Evolutionary conservation across 2,329 filamentous ascomycete species (phyloP), one percentile per base, ranked within the genome.

Genomic region (Penicillium psychrosexuale): DNA sequence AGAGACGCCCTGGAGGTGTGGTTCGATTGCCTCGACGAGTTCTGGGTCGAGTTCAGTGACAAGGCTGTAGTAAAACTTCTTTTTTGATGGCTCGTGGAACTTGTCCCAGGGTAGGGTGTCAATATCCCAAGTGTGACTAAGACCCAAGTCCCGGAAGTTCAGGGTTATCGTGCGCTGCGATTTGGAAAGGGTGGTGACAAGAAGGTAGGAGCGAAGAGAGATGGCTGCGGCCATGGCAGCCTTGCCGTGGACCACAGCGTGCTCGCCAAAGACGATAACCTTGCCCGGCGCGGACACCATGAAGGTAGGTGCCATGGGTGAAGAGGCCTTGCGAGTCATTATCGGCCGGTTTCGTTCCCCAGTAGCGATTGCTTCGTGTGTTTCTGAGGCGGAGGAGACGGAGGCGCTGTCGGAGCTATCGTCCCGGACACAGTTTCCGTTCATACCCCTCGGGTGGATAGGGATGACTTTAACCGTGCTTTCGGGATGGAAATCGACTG

Each of bases 271-370:
- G 50, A 97, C 90, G 72, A 99, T 99, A 69, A 97, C 94, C 74
- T 99, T 99, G 61, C 93, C 95, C 0, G 94, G 94, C 2, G 95
- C 93, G 15, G 94, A 97, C 54, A 97, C 92, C 90, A 99, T 96
- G 72, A 99, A 99, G 58, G 92, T 80, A 40, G 93, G 92, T 76
- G 94, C 82, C 78, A 87, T 82, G 1, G 85, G 84, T 46, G 82
- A 82, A 22, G 78, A 80, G 6, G 72, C 56, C 59, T 79, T 79
- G 48, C 62, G 62, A 44, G 61, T 39, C 62, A 65, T 65, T 40
- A 27, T 55, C 15, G 61, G 61, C 15, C 56, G 61, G 31, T 47
- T 46, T 36, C 28, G 24, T 48, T 53, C 28, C 22, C 17, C 45
- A 6, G 34, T 54, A 22, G 48, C 46, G 47, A 59, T 61, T 27